phyloP scores from a whole-genome alignment of 768 basidiomycete species.

The Naematelia encephala region DNA sequence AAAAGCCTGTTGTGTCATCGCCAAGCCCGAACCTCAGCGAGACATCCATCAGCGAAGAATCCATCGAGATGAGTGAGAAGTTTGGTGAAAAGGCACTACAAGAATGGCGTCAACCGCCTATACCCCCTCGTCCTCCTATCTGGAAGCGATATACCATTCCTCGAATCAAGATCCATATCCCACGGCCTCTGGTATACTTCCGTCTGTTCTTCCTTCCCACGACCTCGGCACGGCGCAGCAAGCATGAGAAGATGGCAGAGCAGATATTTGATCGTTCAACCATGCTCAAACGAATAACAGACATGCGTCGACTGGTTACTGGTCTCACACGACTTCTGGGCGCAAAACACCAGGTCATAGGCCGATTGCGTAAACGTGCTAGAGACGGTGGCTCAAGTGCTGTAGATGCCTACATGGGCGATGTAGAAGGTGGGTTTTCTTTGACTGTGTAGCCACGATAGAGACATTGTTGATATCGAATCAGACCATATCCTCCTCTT shows the following conservation, averaged over 20 bases:
- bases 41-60: slow-evolving; percentile 7
- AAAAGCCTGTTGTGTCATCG: not conserved
- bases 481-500: slow-evolving; percentile 85
- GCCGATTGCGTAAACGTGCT: slow-evolving; percentile 72
- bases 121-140: not conserved
- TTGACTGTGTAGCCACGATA: slow-evolving; percentile 7
- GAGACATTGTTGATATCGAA: too few species aligned
- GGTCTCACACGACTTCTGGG: slow-evolving; percentile 70
- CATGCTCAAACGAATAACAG: slow-evolving; percentile 73
- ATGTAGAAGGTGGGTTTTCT: slow-evolving; percentile 70
- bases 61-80: slow-evolving; percentile 30
- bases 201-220: slow-evolving; percentile 44
- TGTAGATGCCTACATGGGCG: slow-evolving; percentile 81
- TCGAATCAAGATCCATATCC: slow-evolving; percentile 8
- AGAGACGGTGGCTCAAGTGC: slow-evolving; percentile 56
- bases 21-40: not conserved
- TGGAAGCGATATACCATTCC: not conserved
- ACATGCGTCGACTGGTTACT: slow-evolving; percentile 72
- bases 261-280: slow-evolving; percentile 49
- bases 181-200: slow-evolving; percentile 26
- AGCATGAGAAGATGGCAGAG: slow-evolving; percentile 20
- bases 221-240: slow-evolving; percentile 24
- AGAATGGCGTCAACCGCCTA: not conserved
- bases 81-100: not conserved
- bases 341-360: slow-evolving; percentile 76